Percentiles rank a stretch among this genome's conserved stretches.
Conservation (phyloP, 2,329 filamentous ascomycete species). For the Hypoxylon sp. region DNA sequence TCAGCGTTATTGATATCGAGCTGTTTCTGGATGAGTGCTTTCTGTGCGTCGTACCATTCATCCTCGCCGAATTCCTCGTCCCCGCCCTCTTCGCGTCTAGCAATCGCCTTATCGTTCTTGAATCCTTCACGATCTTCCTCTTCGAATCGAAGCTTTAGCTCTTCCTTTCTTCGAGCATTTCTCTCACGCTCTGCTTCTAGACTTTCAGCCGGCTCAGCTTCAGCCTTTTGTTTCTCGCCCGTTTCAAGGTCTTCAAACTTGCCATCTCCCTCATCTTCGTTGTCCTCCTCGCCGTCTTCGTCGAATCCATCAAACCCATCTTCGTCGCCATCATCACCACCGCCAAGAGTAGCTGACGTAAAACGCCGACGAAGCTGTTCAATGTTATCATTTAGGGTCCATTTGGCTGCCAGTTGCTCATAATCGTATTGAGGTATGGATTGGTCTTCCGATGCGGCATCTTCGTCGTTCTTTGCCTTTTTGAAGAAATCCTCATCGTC, state of each 20-base stretch:
- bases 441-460: constrained; percentile 77
- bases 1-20: constrained; percentile 96
- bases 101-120: constrained; percentile 85
- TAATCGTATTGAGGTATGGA: constrained; percentile 83
- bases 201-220: constrained; percentile 55
- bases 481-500: constrained; percentile 72
- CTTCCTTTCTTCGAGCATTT: constrained; percentile 92
- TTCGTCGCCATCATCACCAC: constrained; percentile 58
- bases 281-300: constrained; percentile 55
- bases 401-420: constrained; percentile 81
- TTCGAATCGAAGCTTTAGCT: constrained; percentile 92
- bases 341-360: constrained; percentile 71
- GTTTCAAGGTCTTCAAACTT: constrained; percentile 88
- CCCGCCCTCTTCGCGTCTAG: constrained; percentile 72
- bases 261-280: constrained; percentile 77
- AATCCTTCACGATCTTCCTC: constrained; percentile 98
- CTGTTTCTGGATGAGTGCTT: constrained; percentile 93
- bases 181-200: constrained; percentile 90
- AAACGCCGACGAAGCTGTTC: constrained; percentile 79
- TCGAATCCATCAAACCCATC: constrained; percentile 63
- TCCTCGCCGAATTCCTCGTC: constrained; percentile 92
- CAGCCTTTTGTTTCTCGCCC: constrained; percentile 65
- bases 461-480: constrained; percentile 70
- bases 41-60: constrained; percentile 98
- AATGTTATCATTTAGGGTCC: constrained; percentile 81